Evolutionary conservation across 768 basidiomycete species (phyloP).

Genomic region (Auricularia cornea): DNA sequence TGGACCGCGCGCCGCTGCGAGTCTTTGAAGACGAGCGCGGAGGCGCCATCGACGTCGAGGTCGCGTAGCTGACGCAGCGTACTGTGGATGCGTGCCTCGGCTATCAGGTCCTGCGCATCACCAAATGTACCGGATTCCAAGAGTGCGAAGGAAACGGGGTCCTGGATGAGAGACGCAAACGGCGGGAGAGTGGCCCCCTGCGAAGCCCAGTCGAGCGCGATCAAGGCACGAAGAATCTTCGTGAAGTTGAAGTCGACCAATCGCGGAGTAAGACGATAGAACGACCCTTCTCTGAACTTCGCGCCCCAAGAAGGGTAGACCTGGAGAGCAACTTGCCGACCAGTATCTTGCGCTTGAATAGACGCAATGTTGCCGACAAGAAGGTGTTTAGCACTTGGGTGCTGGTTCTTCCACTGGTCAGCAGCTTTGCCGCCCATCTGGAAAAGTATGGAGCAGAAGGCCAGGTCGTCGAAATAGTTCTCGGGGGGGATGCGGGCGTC

Average conservation of each 20-base stretch:
- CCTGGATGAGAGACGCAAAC: constrained; percentile 36
- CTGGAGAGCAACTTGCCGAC: neutral
- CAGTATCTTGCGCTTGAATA: constrained; percentile 18
- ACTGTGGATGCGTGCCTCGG: constrained; percentile 31
- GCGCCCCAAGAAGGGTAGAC: neutral
- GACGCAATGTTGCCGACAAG: constrained; percentile 35
- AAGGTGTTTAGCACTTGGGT: constrained; percentile 30
- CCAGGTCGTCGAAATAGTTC: constrained; percentile 42
- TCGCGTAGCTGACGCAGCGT: constrained; percentile 31
- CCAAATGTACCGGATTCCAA: constrained; percentile 10
- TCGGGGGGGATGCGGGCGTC: constrained; percentile 33
- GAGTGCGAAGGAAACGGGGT: constrained; percentile 32
- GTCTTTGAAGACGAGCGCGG: constrained; percentile 34
- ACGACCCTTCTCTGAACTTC: constrained; percentile 11
- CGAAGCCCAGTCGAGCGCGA: constrained; percentile 32
- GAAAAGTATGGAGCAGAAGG: constrained; percentile 37
- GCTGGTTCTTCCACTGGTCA: constrained; percentile 31
- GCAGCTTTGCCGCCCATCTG: constrained; percentile 34
- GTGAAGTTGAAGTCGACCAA: constrained; percentile 47
- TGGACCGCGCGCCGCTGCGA: constrained; percentile 40
- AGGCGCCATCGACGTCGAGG: constrained; percentile 27
- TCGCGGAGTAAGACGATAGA: constrained; percentile 40
- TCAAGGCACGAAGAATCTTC: constrained; percentile 36
- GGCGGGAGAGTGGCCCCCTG: constrained; percentile 16
- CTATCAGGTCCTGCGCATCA: neutral